A percentile compares a stretch with the other conserved stretches of the same genome.
phyloP scores from a whole-genome alignment of 441 rosid species.

The Capsella rubella region DNA sequence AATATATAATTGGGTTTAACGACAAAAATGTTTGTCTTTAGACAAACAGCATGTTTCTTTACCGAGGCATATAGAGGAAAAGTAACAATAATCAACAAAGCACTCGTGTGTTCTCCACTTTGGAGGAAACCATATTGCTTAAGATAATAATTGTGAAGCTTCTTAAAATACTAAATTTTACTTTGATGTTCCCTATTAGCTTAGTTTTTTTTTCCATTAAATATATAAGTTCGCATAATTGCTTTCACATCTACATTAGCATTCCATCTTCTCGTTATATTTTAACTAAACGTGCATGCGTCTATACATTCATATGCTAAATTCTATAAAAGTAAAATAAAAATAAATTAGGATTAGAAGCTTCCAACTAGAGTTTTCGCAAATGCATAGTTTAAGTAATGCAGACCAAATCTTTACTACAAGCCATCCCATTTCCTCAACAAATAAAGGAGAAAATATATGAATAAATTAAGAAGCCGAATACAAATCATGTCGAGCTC shows the following conservation, averaged over 20 bases:
- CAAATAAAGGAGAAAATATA: too few relatives aligned
- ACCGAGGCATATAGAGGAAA: slow-evolving; percentile 24
- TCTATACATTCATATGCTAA: slow-evolving; percentile 2
- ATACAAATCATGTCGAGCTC: not conserved
- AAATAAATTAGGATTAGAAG: slow-evolving; percentile 23
- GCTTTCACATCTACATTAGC: slow-evolving; percentile 36
- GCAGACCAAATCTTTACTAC: too few relatives aligned
- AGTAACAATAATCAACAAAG: slow-evolving; percentile 36
- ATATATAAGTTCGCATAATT: slow-evolving; percentile 23
- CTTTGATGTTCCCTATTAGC: slow-evolving; percentile 42
- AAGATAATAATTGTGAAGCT: slow-evolving; percentile 26
- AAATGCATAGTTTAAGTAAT: too few relatives aligned
- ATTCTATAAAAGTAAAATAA: not conserved
- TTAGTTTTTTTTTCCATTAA: slow-evolving; percentile 4
- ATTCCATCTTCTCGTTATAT: not conserved
- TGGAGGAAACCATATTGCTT: slow-evolving; percentile 42
- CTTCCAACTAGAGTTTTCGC: slow-evolving; percentile 9
- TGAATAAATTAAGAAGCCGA: not conserved
- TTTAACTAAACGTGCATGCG: slow-evolving; percentile 15
- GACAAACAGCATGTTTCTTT: slow-evolving; percentile 40
- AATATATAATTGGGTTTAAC: slow-evolving; percentile 21
- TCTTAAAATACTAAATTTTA: slow-evolving; percentile 31
- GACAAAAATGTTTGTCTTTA: slow-evolving; percentile 45
- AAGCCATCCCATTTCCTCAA: too few relatives aligned
- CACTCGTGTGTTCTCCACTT: slow-evolving; percentile 44